A percentile compares a stretch with the other conserved stretches of the same genome.
Conservation (phyloP, 2,329 filamentous ascomycete genomes). For the Pyrenophora tritici-repentis region DNA sequence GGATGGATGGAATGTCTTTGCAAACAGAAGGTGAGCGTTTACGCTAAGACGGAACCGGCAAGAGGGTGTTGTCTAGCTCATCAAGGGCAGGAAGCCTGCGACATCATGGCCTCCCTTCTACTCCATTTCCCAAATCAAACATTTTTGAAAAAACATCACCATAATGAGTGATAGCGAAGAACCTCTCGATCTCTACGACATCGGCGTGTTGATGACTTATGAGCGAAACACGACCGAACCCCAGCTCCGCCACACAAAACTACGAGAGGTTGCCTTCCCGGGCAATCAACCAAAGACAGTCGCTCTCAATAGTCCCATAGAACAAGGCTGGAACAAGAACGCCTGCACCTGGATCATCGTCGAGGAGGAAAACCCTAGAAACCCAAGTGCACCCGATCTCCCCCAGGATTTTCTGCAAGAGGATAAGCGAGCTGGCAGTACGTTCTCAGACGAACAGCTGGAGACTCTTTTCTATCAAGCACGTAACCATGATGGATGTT, state of each 20-base stretch:
- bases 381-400: background rate
- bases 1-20: too few relatives aligned
- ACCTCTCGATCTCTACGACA: constrained; percentile 1
- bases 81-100: background rate
- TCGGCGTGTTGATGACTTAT: background rate
- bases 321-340: constrained; percentile 1
- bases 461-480: constrained; percentile 6
- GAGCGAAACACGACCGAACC: background rate
- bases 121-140: background rate
- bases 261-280: constrained; percentile 2
- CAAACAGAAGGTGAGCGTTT: background rate
- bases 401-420: background rate
- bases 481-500: constrained; percentile 1
- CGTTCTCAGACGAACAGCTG: constrained; percentile 1
- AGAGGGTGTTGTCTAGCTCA: background rate
- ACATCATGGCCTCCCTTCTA: background rate
- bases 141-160: background rate
- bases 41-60: background rate
- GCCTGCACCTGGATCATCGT: constrained; percentile 1
- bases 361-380: background rate
- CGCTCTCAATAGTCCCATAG: background rate
- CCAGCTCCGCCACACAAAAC: background rate
- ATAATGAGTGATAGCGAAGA: constrained; percentile 1
- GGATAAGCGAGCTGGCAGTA: background rate
- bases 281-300: background rate